Conservation (phyloP, 2,329 filamentous ascomycete genomes). For the Neopestalotiopsis sp. region DNA sequence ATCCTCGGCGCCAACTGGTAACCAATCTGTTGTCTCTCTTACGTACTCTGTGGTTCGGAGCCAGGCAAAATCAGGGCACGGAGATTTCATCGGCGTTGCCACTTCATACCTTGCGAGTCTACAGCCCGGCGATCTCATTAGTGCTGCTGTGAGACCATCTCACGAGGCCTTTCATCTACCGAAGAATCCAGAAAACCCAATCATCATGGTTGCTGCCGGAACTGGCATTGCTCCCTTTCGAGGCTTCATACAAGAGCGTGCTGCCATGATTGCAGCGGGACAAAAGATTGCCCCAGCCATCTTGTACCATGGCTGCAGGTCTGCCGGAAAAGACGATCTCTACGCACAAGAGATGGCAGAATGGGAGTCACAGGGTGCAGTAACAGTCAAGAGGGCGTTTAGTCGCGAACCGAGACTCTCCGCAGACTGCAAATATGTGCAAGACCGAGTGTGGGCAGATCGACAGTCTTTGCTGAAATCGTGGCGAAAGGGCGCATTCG, state of each 20-base stretch:
- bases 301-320: slow-evolving; percentile 70
- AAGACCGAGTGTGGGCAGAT: slow-evolving; percentile 48
- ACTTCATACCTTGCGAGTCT: slow-evolving; percentile 64
- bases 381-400: slow-evolving; percentile 67
- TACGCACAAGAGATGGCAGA: slow-evolving; percentile 63
- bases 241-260: slow-evolving; percentile 68
- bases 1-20: slow-evolving; percentile 72
- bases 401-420: slow-evolving; percentile 51
- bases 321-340: slow-evolving; percentile 60
- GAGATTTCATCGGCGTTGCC: slow-evolving; percentile 63
- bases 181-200: slow-evolving; percentile 47
- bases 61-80: slow-evolving; percentile 55
- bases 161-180: slow-evolving; percentile 56
- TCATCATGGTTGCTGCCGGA: slow-evolving; percentile 58
- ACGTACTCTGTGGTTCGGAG: slow-evolving; percentile 71
- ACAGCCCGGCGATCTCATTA: slow-evolving; percentile 45
- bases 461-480: slow-evolving; percentile 41
- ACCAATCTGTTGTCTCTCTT: slow-evolving; percentile 63
- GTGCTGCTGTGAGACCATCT: slow-evolving; percentile 43
- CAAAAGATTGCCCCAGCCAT: slow-evolving; percentile 63
- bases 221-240: slow-evolving; percentile 63
- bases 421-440: slow-evolving; percentile 54
- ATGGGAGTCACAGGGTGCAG: slow-evolving; percentile 67
- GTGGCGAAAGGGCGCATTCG: slow-evolving; percentile 53
- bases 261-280: slow-evolving; percentile 54